Evolutionary conservation across 495 filamentous ascomycete species (phyloP).

Genomic region (Xylaria intraflava): DNA sequence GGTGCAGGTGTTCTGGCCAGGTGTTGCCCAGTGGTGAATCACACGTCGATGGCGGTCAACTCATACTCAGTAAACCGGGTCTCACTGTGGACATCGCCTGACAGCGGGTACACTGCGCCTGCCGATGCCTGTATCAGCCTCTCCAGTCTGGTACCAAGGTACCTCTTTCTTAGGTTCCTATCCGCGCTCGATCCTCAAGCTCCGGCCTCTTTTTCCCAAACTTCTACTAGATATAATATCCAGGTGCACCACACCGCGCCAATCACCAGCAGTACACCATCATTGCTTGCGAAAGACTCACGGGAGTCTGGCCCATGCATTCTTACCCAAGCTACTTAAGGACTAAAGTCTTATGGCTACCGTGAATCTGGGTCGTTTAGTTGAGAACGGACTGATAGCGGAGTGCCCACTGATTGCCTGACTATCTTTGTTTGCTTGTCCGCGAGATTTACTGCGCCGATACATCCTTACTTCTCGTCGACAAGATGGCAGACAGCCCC

Average conservation of each 20-base stretch:
- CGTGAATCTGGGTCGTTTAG: not conserved
- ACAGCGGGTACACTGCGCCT: too few relatives aligned
- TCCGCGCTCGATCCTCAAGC: too few relatives aligned
- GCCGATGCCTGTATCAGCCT: too few relatives aligned
- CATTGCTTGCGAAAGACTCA: not conserved
- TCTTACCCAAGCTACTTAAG: not conserved
- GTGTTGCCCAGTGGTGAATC: too few relatives aligned
- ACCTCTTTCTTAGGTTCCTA: too few relatives aligned
- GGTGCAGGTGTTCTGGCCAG: too few relatives aligned
- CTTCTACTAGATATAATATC: too few relatives aligned
- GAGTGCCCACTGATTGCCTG: not conserved
- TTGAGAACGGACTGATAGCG: not conserved
- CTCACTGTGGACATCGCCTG: too few relatives aligned
- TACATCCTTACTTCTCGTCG: not conserved
- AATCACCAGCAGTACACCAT: not conserved
- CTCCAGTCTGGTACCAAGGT: too few relatives aligned
- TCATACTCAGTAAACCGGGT: too few relatives aligned
- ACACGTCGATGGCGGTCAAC: too few relatives aligned
- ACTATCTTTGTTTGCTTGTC: not conserved
- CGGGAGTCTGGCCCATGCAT: not conserved
- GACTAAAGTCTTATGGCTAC: conserved; percentile 3
- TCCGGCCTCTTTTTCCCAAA: too few relatives aligned
- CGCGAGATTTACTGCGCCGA: not conserved
- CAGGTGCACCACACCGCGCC: not conserved
- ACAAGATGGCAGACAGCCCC: not conserved